phyloP scores from a whole-genome alignment of 1,139 yeast genomes.

The Lodderomyces metapsilosis region DNA sequence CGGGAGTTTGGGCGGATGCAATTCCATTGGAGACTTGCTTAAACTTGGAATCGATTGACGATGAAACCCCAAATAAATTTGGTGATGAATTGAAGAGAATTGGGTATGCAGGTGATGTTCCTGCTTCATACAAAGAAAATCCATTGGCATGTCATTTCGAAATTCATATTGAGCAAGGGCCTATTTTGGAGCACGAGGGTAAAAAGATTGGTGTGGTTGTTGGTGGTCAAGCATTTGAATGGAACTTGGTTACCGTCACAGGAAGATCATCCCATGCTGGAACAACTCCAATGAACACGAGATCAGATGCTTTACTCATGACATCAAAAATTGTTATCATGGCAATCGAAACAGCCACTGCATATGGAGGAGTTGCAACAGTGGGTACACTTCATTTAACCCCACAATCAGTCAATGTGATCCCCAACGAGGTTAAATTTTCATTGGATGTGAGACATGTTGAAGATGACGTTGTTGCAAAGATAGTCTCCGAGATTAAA shows the following conservation, averaged over 20 bases:
- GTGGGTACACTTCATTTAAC: conserved; percentile 56
- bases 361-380: conserved; percentile 53
- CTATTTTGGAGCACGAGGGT: conserved; percentile 55
- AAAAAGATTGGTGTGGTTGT: conserved; percentile 63
- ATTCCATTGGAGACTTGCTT: conserved; percentile 49
- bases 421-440: conserved; percentile 60
- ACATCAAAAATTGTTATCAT: conserved; percentile 55
- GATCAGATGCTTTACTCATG: conserved; percentile 62
- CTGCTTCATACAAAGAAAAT: conserved; percentile 47
- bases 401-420: conserved; percentile 66
- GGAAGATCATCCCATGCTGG: conserved; percentile 75
- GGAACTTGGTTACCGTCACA: conserved; percentile 53
- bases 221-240: conserved; percentile 66
- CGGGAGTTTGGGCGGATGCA: conserved; percentile 65
- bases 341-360: conserved; percentile 56
- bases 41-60: conserved; percentile 48
- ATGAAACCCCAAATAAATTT: conserved; percentile 50
- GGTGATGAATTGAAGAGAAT: conserved; percentile 56
- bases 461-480: conserved; percentile 41
- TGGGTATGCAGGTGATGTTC: conserved; percentile 56
- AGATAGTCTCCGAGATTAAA: conserved; percentile 39
- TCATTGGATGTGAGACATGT: conserved; percentile 59
- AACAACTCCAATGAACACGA: conserved; percentile 63
- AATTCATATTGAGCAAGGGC: conserved; percentile 76
- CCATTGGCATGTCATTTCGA: conserved; percentile 72